phyloP scores from a whole-genome alignment of 1,284 basidiomycete species.

The Schizophyllum commune region DNA sequence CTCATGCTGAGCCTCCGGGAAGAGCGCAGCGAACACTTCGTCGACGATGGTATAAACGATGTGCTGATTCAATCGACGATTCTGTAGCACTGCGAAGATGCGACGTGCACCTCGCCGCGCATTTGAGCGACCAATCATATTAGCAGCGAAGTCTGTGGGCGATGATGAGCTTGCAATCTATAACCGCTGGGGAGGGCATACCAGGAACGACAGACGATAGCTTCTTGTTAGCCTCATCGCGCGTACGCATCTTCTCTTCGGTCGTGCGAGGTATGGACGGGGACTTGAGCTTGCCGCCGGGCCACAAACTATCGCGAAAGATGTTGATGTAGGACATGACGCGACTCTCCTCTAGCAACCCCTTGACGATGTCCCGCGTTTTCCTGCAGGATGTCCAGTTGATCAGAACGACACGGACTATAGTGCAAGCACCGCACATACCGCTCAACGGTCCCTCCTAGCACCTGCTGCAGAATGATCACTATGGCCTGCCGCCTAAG shows the following conservation, averaged over 20 bases:
- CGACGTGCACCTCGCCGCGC: constrained; percentile 85
- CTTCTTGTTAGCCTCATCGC: constrained; percentile 83
- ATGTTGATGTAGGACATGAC: constrained; percentile 58
- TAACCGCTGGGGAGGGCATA: constrained; percentile 21
- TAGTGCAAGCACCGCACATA: constrained; percentile 25
- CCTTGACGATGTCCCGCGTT: constrained; percentile 71
- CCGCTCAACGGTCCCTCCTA: constrained; percentile 94
- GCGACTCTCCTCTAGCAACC: constrained; percentile 56
- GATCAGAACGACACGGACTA: neutral
- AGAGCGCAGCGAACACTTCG: constrained; percentile 68
- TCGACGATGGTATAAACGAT: constrained; percentile 83
- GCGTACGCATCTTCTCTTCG: constrained; percentile 73
- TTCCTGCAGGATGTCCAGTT: constrained; percentile 45
- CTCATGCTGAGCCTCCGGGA: constrained; percentile 38
- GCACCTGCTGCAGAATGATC: constrained; percentile 90
- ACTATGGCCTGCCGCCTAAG: constrained; percentile 92
- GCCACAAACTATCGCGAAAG: constrained; percentile 77
- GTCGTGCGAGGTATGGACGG: constrained; percentile 58
- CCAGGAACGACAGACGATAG: constrained; percentile 87
- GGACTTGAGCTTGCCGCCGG: constrained; percentile 66
- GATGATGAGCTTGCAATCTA: constrained; percentile 1
- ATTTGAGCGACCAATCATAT: constrained; percentile 93
- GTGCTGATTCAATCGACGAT: constrained; percentile 87
- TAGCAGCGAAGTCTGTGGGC: constrained; percentile 78
- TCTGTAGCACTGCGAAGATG: constrained; percentile 90